Evolutionary conservation across 345 rosid genomes (phyloP), one percentile per base, ranked within the genome.

Genomic region (Eucalyptus paniculata): DNA sequence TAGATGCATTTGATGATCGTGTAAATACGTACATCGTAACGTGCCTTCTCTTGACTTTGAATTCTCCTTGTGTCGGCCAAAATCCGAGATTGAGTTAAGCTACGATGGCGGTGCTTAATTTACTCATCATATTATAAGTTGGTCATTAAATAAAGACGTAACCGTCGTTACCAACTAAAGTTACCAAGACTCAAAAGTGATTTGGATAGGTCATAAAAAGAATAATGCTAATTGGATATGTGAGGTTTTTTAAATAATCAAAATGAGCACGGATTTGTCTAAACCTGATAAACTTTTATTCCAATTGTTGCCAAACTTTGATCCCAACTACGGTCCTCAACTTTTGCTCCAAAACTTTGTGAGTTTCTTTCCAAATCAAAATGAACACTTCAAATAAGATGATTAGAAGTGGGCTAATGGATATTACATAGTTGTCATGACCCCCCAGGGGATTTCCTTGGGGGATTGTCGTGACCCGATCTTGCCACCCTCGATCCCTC

Each of bases 401-500:
- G 17, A 4, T 12, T 62, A 6, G 69, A 13, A n/a, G n/a, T n/a
- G n/a, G n/a, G n/a, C n/a, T n/a, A n/a, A 62, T 62, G 69, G 34
- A 28, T 12, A 28, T 62, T 62, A 30, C 34, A 30, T 62, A 28
- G 72, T 30, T 62, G 65, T 30, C 34, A 30, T 32, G 8, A 62
- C 34, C 34, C 67, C 72, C 34, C 8, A 30, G 4, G 72, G 72
- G 69, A 15, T 62, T 62, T 62, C 69, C 69, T 62, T 62, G 17
- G n/a, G 16, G 53, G 21, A 19, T 51, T 51, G 54, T 51, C 2
- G 2, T 0, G 23, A 51, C 23, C 21, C 4, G 0, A 17, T 51
- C 21, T 51, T 51, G 54, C 1, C 9, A 8, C 8, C 54, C 8
- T 51, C 23, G 9, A 51, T 51, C 21, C 54, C 54, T 51, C 54